Conservation (phyloP, 1,284 basidiomycete species). For the Rhodotorula mucilaginosa region DNA sequence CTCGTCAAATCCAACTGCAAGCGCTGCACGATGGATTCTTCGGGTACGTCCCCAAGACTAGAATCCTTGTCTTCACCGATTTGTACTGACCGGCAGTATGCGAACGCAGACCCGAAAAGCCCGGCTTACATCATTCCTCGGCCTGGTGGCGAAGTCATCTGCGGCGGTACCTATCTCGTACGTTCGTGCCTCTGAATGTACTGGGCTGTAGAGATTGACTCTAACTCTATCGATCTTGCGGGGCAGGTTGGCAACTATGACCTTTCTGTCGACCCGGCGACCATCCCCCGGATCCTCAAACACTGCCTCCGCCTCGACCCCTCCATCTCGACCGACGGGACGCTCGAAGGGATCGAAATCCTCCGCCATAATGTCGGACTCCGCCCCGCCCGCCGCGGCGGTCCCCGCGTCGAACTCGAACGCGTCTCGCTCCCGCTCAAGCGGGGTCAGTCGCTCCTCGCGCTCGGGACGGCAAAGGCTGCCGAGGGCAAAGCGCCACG, state of each 20-base stretch:
- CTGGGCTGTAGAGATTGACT: neutral
- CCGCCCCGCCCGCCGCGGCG: constrained; percentile 66
- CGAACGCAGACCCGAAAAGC: constrained; percentile 25
- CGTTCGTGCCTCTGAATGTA: neutral
- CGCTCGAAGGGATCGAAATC: constrained; percentile 53
- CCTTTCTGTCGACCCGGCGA: constrained; percentile 44
- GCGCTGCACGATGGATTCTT: constrained; percentile 41
- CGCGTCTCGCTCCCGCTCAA: constrained; percentile 49
- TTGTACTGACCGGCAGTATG: neutral
- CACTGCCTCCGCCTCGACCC: constrained; percentile 50
- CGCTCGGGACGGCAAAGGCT: constrained; percentile 12
- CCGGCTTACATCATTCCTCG: constrained; percentile 52
- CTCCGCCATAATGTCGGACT: constrained; percentile 66
- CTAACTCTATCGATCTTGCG: too few species aligned
- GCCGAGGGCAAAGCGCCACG: constrained; percentile 47
- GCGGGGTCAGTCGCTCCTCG: neutral
- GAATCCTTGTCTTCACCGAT: neutral
- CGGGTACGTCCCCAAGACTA: neutral
- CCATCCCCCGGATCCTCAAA: constrained; percentile 50
- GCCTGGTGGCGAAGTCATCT: constrained; percentile 49
- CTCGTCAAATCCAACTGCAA: constrained; percentile 53
- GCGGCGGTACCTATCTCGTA: constrained; percentile 32
- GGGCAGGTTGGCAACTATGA: constrained; percentile 43
- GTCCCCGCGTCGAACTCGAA: constrained; percentile 66
- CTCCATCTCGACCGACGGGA: constrained; percentile 45